Conservation (phyloP, 495 filamentous ascomycete genomes). For the Hypoxylon fuscum region DNA sequence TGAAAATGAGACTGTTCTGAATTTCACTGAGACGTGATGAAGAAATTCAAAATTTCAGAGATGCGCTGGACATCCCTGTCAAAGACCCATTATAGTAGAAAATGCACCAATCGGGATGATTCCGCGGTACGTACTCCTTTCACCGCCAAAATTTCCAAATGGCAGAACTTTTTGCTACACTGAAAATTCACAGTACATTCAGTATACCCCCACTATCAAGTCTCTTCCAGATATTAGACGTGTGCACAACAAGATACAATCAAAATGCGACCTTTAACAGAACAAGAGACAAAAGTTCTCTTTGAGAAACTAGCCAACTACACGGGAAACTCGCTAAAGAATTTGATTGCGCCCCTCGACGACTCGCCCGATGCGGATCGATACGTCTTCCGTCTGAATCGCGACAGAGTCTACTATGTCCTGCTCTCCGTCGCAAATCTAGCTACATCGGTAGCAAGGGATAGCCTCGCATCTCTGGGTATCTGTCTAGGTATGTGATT, state of each 20-base stretch:
- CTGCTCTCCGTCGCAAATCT: conserved; percentile 86
- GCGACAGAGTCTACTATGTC: conserved; percentile 86
- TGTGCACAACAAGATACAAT: conserved; percentile 9
- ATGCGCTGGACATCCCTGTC: conserved; percentile 15
- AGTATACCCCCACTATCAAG: conserved; percentile 18
- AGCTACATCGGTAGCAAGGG: conserved; percentile 82
- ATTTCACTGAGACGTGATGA: background rate
- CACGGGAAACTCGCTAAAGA: conserved; percentile 78
- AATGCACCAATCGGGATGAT: conserved; percentile 32
- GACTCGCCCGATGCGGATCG: conserved; percentile 69
- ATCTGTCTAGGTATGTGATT: conserved; percentile 70
- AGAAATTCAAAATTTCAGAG: conserved; percentile 38
- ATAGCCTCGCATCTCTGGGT: conserved; percentile 82
- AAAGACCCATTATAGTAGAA: background rate
- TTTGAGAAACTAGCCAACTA: conserved; percentile 88
- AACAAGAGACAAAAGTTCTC: conserved; percentile 74
- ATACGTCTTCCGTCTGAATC: conserved; percentile 86
- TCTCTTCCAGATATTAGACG: background rate
- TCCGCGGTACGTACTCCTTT: conserved; percentile 21
- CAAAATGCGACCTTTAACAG: conserved; percentile 78
- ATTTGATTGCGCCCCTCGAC: conserved; percentile 78
- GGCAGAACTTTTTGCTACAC: conserved; percentile 44
- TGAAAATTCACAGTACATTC: conserved; percentile 1
- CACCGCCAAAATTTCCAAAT: conserved; percentile 41
- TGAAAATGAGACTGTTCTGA: conserved; percentile 4